Base-by-base conservation (phyloP, 192 early-diverging fungal species). In the Entophlyctis helioformis region DNA sequence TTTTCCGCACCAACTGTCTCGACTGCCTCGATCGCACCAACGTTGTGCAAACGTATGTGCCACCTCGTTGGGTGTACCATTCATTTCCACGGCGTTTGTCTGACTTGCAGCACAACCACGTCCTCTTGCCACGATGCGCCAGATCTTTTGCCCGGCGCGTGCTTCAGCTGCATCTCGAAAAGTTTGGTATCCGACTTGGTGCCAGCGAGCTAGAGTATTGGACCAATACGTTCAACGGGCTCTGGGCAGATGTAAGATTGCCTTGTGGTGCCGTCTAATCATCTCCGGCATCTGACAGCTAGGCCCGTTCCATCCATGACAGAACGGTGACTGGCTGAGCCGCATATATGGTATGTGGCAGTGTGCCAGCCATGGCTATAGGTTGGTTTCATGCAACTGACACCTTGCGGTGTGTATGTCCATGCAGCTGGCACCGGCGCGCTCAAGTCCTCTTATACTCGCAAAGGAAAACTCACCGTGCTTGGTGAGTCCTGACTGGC, bases 381-480 rank as follows among this genome's bases (percentile, higher is more conserved):
- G 31, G 1, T 11, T 52, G 26, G 13, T 28, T 0, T n/a, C n/a
- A n/a, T n/a, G n/a, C n/a, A n/a, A n/a, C n/a, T n/a, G n/a, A n/a
- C n/a, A n/a, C n/a, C n/a, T n/a, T n/a, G n/a, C n/a, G n/a, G n/a
- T n/a, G n/a, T n/a, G n/a, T n/a, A n/a, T n/a, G n/a, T n/a, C n/a
- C n/a, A n/a, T n/a, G n/a, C 27, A 60, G 84, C 96, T 2, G 96
- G 96, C 12, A 96, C 94, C 21, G 92, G 92, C 6, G 96, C 96
- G 9, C 71, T 99, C 0, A 91, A 91, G 48, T 86, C 89, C 0
- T 82, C 82, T 6, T 82, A 84, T 31, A 95, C 92, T 0, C 70
- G 89, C 12, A 84, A 87, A 2, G 92, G 91, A 36, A 97, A 95
- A 47, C 68, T 78, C 37, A 90, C 87, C 10, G 60, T 89, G 42